Base-by-base conservation (phyloP, 2,329 filamentous ascomycete species). In the Samsoniella hepiali region DNA sequence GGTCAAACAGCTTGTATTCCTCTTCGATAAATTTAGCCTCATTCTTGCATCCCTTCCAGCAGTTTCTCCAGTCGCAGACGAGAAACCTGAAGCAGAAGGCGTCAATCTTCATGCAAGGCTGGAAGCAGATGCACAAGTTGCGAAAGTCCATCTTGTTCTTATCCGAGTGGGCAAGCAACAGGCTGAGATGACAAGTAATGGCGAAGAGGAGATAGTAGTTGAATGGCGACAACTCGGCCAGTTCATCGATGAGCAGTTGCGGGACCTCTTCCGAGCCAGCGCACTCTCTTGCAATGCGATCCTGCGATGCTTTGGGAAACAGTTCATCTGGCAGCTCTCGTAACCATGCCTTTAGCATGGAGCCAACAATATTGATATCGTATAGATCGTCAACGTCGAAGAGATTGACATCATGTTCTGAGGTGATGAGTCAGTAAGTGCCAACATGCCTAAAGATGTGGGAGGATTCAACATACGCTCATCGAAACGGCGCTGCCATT, bases 71-170 rank as follows among this genome's bases (percentile, higher is more conserved):
- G 73, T 98, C 90, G 72, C 92, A 91, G 27, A 98, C 93, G 13
- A 98, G 82, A 68, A 97, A 97, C 71, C 93, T 92, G 83, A 98
- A 98, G 74, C 92, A 96, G 74, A 94, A 96, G 1, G 89, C 89
- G 71, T 98, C 94, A 64, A 98, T 95, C 77, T 94, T 96, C 85
- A 98, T 92, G 76, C 93, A 96, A 3, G 94, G 94, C 76, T 97
- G 93, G 76, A 97, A 97, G 79, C 94, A 98, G 69, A 97, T 96
- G 78, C 93, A 96, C 31, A 98, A 81, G 68, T 97, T 97, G 72
- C 91, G 88, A 73, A 94, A 97, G 73, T 96, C 92, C 94, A 98
- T 98, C 80, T 96, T 97, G 84, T 97, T 98, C 80, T 94, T 93
- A 67, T 96, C 91, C 31, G 93, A 90, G 75, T 96, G 94, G 1